Conservation (phyloP, 2,329 filamentous ascomycete genomes). For the Alternaria infectoria region DNA sequence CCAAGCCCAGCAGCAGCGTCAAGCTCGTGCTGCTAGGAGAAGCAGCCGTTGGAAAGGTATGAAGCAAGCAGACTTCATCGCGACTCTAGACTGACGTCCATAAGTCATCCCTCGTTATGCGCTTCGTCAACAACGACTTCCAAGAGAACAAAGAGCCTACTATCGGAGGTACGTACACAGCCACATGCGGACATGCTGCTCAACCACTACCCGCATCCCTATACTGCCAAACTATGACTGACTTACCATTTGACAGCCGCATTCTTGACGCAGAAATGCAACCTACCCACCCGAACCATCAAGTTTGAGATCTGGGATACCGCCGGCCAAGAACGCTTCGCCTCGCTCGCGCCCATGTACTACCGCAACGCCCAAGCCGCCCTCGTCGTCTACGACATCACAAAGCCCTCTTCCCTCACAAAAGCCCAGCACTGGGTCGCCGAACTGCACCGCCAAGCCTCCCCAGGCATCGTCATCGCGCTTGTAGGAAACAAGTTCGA, state of each 20-base stretch:
- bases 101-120: conserved; percentile 93
- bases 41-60: conserved; percentile 96
- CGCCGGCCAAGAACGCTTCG: conserved; percentile 95
- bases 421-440: conserved; percentile 99
- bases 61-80: background rate
- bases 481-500: conserved; percentile 91
- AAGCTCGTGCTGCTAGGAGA: conserved; percentile 98
- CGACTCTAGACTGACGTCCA: background rate
- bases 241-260: conserved; percentile 67
- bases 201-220: background rate
- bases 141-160: conserved; percentile 99
- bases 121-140: conserved; percentile 99
- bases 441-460: conserved; percentile 94
- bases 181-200: background rate
- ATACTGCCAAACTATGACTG: background rate
- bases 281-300: conserved; percentile 83
- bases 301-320: conserved; percentile 89
- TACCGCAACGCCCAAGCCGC: conserved; percentile 98
- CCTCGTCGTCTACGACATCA: conserved; percentile 97
- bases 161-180: conserved; percentile 77
- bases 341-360: conserved; percentile 97
- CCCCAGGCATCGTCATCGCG: conserved; percentile 94
- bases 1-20: conserved; percentile 98
- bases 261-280: conserved; percentile 98
- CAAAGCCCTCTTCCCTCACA: conserved; percentile 90